These are phyloP conservation scores for Meredithiella fracta DNA, from an alignment of 2,329 filamentous ascomycete genomes.

Conservation along the genomic window DNA sequence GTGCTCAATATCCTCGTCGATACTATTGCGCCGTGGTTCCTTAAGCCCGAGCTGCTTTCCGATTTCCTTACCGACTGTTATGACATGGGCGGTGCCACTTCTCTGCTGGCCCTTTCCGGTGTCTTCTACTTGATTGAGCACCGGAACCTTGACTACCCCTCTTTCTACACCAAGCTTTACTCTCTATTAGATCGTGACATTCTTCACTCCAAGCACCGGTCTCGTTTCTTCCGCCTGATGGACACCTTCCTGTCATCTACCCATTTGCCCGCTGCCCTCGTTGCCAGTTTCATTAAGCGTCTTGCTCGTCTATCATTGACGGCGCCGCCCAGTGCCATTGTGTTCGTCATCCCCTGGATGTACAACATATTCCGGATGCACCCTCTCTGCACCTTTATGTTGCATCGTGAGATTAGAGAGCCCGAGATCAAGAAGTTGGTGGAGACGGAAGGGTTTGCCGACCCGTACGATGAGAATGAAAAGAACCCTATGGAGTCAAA, in stretches of 20 bases:
- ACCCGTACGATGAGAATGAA: constrained; percentile 65
- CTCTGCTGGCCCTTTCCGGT: constrained; percentile 75
- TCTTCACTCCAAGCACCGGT: constrained; percentile 85
- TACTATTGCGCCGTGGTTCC: constrained; percentile 78
- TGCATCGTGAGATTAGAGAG: constrained; percentile 58
- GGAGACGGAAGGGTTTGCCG: constrained; percentile 42
- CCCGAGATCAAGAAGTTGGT: constrained; percentile 40
- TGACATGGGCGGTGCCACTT: constrained; percentile 68
- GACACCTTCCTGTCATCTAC: constrained; percentile 82
- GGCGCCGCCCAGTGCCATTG: constrained; percentile 76
- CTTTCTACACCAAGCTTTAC: constrained; percentile 88
- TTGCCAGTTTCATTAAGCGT: constrained; percentile 95
- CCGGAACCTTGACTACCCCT: constrained; percentile 88
- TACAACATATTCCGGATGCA: constrained; percentile 90
- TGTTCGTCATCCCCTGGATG: constrained; percentile 77
- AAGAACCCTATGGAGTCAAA: constrained; percentile 67
- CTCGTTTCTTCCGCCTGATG: constrained; percentile 79
- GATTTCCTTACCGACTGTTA: constrained; percentile 96
- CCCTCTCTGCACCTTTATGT: constrained; percentile 86
- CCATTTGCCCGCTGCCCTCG: constrained; percentile 76
- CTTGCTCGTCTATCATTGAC: constrained; percentile 70
- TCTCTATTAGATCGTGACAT: constrained; percentile 73
- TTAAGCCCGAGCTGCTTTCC: constrained; percentile 73
- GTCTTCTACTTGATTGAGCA: constrained; percentile 90
- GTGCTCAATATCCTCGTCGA: constrained; percentile 60